A percentile compares a stretch with the other conserved stretches of the same genome.
These are phyloP conservation scores for Polyporus arcularius DNA, from an alignment of 768 basidiomycete species.

Conservation along the genomic window DNA sequence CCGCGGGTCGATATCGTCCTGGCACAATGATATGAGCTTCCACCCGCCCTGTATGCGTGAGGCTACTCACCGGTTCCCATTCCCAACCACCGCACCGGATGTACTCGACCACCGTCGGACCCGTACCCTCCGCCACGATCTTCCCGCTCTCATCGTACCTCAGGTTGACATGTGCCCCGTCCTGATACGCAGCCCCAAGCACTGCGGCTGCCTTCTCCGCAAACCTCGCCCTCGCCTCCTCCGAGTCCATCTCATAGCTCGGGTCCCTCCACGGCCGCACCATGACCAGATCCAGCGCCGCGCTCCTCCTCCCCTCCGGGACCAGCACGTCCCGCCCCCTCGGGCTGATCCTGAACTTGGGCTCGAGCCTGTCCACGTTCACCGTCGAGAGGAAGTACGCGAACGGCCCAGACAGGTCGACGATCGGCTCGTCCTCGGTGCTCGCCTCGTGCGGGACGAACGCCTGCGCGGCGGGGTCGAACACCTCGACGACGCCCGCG, in stretches of 20 bases:
- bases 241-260: constrained; percentile 40
- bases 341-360: constrained; percentile 77
- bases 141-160: constrained; percentile 53
- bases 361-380: constrained; percentile 86
- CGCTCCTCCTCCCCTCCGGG: constrained; percentile 29
- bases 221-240: constrained; percentile 49
- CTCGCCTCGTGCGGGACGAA: constrained; percentile 47
- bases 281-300: constrained; percentile 72
- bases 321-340: constrained; percentile 46
- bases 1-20: constrained; percentile 60
- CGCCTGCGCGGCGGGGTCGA: constrained; percentile 49
- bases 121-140: constrained; percentile 40
- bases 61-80: constrained; percentile 74
- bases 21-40: constrained; percentile 1
- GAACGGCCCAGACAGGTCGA: constrained; percentile 74
- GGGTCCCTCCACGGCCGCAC: constrained; percentile 73
- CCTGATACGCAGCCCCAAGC: constrained; percentile 70
- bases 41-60: neutral
- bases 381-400: constrained; percentile 82
- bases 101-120: constrained; percentile 71
- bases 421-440: constrained; percentile 33
- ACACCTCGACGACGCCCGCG: constrained; percentile 52
- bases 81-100: constrained; percentile 80
- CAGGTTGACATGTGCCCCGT: constrained; percentile 69
- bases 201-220: constrained; percentile 54